Evolutionary conservation across 169 alveolate genomes (phyloP).

Genomic region (Toxoplasma gondii): DNA sequence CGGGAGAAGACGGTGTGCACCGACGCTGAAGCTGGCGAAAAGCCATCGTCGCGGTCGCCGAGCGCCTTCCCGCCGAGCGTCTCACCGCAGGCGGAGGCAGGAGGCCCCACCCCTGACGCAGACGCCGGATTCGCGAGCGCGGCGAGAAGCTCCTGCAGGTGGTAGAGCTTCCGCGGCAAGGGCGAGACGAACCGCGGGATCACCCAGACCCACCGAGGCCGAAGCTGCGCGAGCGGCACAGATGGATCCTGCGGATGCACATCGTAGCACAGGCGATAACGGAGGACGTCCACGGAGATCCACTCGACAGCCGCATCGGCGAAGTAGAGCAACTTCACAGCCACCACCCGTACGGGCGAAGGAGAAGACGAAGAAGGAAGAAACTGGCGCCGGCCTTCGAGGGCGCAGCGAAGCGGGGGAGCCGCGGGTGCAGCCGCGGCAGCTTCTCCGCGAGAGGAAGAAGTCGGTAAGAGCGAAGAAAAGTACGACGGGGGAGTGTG

Average conservation of each 20-base stretch:
- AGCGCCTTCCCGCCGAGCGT: background rate
- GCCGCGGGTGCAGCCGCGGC: background rate
- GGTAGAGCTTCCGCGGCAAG: slow-evolving; percentile 39
- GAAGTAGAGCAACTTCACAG: slow-evolving; percentile 35
- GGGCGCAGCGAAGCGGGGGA: background rate
- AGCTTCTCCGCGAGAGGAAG: background rate
- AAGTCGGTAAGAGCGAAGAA: background rate
- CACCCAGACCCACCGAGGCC: slow-evolving; percentile 62
- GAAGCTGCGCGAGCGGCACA: slow-evolving; percentile 28
- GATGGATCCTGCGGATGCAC: slow-evolving; percentile 58
- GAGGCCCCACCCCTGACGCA: background rate
- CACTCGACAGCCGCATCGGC: slow-evolving; percentile 17
- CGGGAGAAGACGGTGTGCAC: slow-evolving; percentile 11
- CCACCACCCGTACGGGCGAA: slow-evolving; percentile 12
- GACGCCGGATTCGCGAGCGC: background rate
- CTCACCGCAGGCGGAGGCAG: background rate
- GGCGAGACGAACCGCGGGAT: slow-evolving; percentile 54
- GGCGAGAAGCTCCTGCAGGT: slow-evolving; percentile 41
- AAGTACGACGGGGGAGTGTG: background rate
- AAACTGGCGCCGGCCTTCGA: slow-evolving; percentile 6
- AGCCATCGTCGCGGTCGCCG: background rate
- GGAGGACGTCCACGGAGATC: slow-evolving; percentile 28
- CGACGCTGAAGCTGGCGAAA: background rate
- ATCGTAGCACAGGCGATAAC: slow-evolving; percentile 58
- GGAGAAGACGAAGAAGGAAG: too few species aligned